Evolutionary conservation across 345 rosid species (phyloP), one percentile per base, ranked within the genome.

Genomic region (Gossypium ekmanianum): DNA sequence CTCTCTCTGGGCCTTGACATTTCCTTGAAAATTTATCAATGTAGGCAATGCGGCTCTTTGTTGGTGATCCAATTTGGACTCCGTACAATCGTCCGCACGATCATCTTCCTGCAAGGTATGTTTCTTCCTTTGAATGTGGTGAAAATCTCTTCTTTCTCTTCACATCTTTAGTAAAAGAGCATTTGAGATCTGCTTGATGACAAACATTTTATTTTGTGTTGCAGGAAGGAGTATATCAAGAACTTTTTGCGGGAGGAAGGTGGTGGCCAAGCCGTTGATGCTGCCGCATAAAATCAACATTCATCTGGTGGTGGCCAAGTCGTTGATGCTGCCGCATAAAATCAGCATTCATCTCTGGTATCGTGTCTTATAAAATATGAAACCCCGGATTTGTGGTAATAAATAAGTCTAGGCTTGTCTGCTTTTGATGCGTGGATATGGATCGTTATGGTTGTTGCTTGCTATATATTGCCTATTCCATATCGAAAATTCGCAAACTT

Each of bases 141-240:
- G 63, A 64, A 74, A 65, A 63, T 66, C 3, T 16, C 41, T 11
- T 12, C 34, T 41, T 13, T 47, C 24, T 43, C 29, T 11, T 3
- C 18, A 14, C 0, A 52, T 13, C 18, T 9, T 12, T 12, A 11
- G 56, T 75, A 0, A 41, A 16, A 68, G 11, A 29, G 75, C 52
- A 48, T 22, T 3, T 66, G 45, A 34, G 14, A 16, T 51, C 26
- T 9, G 54, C 41, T 39, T 34, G 16, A 9, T 67, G n/a, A 74
- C 68, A 22, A 83, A 17, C 24, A 61, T 50, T 48, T 12, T 57
- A 43, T 71, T 69, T 57, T 45, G 20, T 22, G 24, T 75, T 71
- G 81, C 92, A 94, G 98, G 94, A 86, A 90, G 84, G 94, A 90
- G 12, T 92, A 94, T 59, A 14, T 92, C 16, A 29, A 91, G 66